Conservation (phyloP, 2,329 filamentous ascomycete genomes). For the Fusarium heterosporum region DNA sequence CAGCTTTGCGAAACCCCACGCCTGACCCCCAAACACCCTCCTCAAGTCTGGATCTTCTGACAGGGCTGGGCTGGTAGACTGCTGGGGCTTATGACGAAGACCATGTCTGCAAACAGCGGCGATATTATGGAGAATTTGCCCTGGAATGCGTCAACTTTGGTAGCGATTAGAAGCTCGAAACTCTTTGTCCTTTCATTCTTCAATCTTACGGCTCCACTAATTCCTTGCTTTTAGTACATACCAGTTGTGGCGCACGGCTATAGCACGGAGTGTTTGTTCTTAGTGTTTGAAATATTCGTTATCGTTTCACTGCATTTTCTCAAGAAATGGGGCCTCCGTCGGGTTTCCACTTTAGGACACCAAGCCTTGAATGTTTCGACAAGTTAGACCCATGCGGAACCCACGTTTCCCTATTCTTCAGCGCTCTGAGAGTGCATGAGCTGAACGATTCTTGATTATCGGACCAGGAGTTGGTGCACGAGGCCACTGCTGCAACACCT, state of each 20-base stretch:
- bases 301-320: slow-evolving; percentile 37
- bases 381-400: neutral
- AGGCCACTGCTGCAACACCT: slow-evolving; percentile 31
- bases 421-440: slow-evolving; percentile 2
- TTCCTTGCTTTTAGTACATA: slow-evolving; percentile 10
- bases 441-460: slow-evolving; percentile 18
- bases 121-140: slow-evolving; percentile 1
- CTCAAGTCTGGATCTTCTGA: neutral
- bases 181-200: neutral
- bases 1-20: slow-evolving; percentile 18
- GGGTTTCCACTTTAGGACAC: slow-evolving; percentile 1
- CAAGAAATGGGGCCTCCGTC: slow-evolving; percentile 13
- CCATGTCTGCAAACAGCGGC: slow-evolving; percentile 1
- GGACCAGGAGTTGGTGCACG: slow-evolving; percentile 23
- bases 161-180: neutral
- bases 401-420: neutral
- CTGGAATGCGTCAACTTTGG: slow-evolving; percentile 14
- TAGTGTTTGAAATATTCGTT: slow-evolving; percentile 12
- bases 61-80: neutral
- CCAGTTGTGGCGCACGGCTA: slow-evolving; percentile 23
- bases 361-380: neutral
- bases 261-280: slow-evolving; percentile 13
- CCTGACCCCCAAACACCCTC: slow-evolving; percentile 8
- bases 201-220: slow-evolving; percentile 27
- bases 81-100: neutral